A percentile compares a stretch with the other conserved stretches of the same genome.
These are phyloP conservation scores for Trichophyton schoenleinii DNA, from an alignment of 2,329 filamentous ascomycete genomes.

Conservation along the genomic window DNA sequence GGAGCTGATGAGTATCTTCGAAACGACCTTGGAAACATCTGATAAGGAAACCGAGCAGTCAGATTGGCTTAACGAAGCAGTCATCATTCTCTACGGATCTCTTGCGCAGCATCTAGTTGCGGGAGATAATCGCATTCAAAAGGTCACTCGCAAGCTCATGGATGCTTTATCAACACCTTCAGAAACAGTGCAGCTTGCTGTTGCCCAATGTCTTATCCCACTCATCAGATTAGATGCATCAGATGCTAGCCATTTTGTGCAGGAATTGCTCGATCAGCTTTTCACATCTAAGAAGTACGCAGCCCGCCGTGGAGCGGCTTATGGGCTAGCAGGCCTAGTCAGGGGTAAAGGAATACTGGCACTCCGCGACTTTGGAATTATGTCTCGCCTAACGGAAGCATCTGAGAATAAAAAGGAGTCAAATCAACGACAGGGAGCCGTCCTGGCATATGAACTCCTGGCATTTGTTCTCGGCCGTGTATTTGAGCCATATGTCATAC, in stretches of 20 bases:
- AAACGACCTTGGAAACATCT: slow-evolving; percentile 71
- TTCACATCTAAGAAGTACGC: slow-evolving; percentile 83
- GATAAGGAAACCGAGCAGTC: slow-evolving; percentile 69
- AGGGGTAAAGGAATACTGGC: slow-evolving; percentile 74
- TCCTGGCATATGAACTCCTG: slow-evolving; percentile 82
- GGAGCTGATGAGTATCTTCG: slow-evolving; percentile 82
- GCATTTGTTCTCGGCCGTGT: slow-evolving; percentile 73
- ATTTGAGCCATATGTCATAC: slow-evolving; percentile 94
- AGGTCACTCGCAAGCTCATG: slow-evolving; percentile 75
- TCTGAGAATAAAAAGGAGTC: slow-evolving; percentile 92
- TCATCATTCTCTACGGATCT: slow-evolving; percentile 94
- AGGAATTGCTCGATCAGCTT: slow-evolving; percentile 69
- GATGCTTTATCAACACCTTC: slow-evolving; percentile 86
- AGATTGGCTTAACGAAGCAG: slow-evolving; percentile 89
- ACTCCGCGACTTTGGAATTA: slow-evolving; percentile 72
- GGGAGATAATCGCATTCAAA: slow-evolving; percentile 77
- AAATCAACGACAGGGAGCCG: slow-evolving; percentile 75
- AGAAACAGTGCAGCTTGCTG: slow-evolving; percentile 91
- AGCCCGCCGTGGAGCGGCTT: slow-evolving; percentile 82
- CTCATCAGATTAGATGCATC: slow-evolving; percentile 71
- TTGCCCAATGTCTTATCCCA: slow-evolving; percentile 84
- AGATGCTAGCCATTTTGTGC: slow-evolving; percentile 66
- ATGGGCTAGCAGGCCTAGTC: slow-evolving; percentile 82
- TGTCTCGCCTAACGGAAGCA: slow-evolving; percentile 66
- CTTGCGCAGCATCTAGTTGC: slow-evolving; percentile 72